phyloP scores from a whole-genome alignment of 306 rosid genomes.

The Castanopsis chinensis region DNA sequence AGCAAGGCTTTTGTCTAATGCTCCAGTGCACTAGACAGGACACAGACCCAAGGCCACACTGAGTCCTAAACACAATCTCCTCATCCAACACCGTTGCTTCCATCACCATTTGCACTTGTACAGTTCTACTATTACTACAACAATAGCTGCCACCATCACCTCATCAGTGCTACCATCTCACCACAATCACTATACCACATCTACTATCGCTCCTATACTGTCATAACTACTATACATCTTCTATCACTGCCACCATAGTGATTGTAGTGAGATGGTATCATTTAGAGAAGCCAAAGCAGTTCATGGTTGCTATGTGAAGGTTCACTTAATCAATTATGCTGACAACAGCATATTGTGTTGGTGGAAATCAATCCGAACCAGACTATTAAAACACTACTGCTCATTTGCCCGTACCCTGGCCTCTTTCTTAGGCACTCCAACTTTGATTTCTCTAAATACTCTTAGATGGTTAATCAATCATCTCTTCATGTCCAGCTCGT shows the following conservation, averaged over 20 bases:
- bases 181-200: no score
- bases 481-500: conserved; percentile 48
- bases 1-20: no score
- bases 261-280: no score
- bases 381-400: background rate
- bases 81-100: background rate
- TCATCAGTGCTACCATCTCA: no score
- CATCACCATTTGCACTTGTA: background rate
- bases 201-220: background rate
- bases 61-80: no score
- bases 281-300: background rate
- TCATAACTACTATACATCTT: no score
- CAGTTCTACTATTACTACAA: background rate
- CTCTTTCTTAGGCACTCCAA: background rate
- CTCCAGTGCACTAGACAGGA: no score
- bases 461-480: conserved; percentile 25
- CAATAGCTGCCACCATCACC: background rate
- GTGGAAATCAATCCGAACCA: background rate
- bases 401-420: background rate
- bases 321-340: no score
- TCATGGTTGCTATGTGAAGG: background rate
- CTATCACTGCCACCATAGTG: no score
- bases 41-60: no score
- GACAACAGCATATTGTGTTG: no score
- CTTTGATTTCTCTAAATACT: background rate